These are phyloP conservation scores for Coccomyxa subellipsoidea DNA, from an alignment of 163 green algal genomes.

Conservation along the genomic window DNA sequence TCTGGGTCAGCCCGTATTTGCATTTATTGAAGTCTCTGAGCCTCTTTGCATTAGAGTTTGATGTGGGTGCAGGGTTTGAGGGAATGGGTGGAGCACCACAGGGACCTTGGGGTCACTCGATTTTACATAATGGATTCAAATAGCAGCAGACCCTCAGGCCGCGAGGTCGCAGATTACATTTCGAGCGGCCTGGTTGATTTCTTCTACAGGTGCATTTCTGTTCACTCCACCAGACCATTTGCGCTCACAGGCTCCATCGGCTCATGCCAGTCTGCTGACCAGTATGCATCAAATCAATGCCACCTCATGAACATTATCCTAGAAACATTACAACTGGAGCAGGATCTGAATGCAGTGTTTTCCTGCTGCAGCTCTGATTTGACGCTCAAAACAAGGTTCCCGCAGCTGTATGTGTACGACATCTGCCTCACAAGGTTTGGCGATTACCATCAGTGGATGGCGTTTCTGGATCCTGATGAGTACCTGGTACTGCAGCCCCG, in stretches of 20 bases:
- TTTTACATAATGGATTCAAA: conserved; percentile 47
- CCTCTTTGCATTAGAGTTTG: too few species aligned
- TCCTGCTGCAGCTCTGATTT: not conserved
- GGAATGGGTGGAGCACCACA: conserved; percentile 53
- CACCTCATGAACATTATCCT: too few species aligned
- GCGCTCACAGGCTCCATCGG: too few species aligned
- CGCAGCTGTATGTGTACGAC: conserved; percentile 47
- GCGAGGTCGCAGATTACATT: not conserved
- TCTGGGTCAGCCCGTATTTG: too few species aligned
- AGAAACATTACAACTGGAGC: too few species aligned
- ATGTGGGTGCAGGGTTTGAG: conserved; percentile 2
- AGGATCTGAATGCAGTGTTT: not conserved
- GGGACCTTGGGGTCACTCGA: conserved; percentile 26
- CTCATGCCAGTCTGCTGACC: too few species aligned
- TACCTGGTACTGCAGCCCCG: conserved; percentile 51
- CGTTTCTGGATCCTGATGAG: conserved; percentile 55
- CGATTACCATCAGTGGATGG: conserved; percentile 41
- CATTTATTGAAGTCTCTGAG: too few species aligned
- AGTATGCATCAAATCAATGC: too few species aligned
- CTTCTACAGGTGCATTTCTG: conserved; percentile 1
- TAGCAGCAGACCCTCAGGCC: conserved; percentile 24
- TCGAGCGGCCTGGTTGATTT: not conserved
- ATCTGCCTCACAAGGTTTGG: conserved; percentile 38
- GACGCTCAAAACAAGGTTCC: not conserved
- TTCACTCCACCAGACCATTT: too few species aligned